These are phyloP conservation scores for Ogataea minuta DNA, from an alignment of 805 yeast genomes.

Conservation along the genomic window DNA sequence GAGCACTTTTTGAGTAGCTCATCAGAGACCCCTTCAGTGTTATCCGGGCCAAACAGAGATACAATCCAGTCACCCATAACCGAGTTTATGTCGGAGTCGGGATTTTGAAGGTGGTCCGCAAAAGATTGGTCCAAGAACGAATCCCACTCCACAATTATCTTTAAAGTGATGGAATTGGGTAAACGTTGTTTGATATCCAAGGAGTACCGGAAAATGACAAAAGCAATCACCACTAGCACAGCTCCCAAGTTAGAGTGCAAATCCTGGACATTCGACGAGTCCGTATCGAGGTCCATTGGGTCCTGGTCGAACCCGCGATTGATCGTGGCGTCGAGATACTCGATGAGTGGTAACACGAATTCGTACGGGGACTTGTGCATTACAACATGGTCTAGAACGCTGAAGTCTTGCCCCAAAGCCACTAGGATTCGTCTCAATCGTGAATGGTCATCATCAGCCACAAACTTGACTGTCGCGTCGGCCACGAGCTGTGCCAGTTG, in stretches of 20 bases:
- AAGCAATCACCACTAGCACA: slow-evolving; percentile 45
- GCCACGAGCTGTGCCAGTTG: slow-evolving; percentile 37
- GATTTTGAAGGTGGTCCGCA: slow-evolving; percentile 19
- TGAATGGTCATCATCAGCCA: slow-evolving; percentile 39
- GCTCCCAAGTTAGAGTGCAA: slow-evolving; percentile 67
- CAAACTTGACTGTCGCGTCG: slow-evolving; percentile 36
- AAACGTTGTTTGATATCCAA: slow-evolving; percentile 11
- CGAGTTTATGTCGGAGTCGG: slow-evolving; percentile 25
- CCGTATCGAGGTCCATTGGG: slow-evolving; percentile 39
- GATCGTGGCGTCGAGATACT: slow-evolving; percentile 47
- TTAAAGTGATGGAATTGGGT: slow-evolving; percentile 5
- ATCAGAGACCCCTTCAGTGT: slow-evolving; percentile 77
- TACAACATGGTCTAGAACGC: slow-evolving; percentile 42
- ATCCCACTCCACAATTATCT: slow-evolving; percentile 17
- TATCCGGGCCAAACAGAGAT: slow-evolving; percentile 61
- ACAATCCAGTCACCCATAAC: slow-evolving; percentile 69
- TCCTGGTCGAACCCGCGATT: slow-evolving; percentile 20
- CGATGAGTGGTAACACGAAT: slow-evolving; percentile 44
- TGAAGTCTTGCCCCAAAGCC: slow-evolving; percentile 44
- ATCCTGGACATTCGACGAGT: slow-evolving; percentile 61
- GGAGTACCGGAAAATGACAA: slow-evolving; percentile 15
- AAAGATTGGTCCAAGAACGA: slow-evolving; percentile 11
- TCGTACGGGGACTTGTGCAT: slow-evolving; percentile 44
- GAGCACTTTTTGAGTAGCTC: slow-evolving; percentile 67
- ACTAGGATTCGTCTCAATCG: slow-evolving; percentile 51